Evolutionary conservation across 2,329 filamentous ascomycete species (phyloP), one percentile per base, ranked within the genome.

Genomic region (Grosmannia serpens): DNA sequence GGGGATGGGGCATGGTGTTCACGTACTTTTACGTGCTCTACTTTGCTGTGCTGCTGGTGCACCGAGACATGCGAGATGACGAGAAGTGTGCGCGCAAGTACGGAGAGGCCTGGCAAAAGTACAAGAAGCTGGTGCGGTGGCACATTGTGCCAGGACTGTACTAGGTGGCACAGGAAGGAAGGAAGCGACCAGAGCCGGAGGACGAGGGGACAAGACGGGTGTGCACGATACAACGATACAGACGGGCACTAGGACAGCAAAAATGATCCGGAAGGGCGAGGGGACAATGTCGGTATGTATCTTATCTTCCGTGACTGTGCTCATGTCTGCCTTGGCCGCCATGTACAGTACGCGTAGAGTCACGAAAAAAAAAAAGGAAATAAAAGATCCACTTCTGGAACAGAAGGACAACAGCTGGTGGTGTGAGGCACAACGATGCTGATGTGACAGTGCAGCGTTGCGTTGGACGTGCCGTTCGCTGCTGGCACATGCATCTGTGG

Each of bases 11-110:
- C 53, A 91, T 91, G 73, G 75, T 91, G 52, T 82, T 96, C 64
- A 96, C 91, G 0, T 97, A 96, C 76, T 96, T 96, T 70, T 97
- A 95, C 74, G 79, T 96, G 65, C 67, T 95, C 9, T 97, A 96
- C 76, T 96, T 97, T 74, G 91, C 85, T 4, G 75, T 95, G 15
- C 74, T 97, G 62, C 78, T 97, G 13, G 77, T 96, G 57, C 92
- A 96, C 70, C 87, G 92, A 24, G 91, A 95, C 69, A 76, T 84
- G 60, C 81, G 92, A 57, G 92, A 97, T 65, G 91, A 96, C 65
- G 88, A 89, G 70, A 96, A 96, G 77, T 97, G 92, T 72, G 78
- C 81, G 62, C 82, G 82, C 68, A 97, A 97, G 78, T 97, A 97
- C 68, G 91, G 91, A 29, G 85, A 85, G 65, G 91, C 96, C 69